phyloP scores from a whole-genome alignment of 1,284 basidiomycete species.

The Pseudozyma hubeiensis region DNA sequence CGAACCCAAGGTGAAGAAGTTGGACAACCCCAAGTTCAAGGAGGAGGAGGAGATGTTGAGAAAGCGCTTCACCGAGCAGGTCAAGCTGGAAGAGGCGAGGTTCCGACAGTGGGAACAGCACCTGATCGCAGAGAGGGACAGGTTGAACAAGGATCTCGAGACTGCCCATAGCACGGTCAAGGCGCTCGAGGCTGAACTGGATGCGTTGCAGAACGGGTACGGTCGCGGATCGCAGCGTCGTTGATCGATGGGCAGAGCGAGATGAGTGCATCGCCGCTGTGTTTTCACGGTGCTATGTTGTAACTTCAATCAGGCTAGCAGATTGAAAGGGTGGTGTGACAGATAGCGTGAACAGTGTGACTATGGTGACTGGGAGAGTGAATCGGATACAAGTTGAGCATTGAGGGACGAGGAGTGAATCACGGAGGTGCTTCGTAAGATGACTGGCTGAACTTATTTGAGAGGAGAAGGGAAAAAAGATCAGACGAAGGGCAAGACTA shows the following conservation, averaged over 20 bases:
- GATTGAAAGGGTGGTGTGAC: background rate
- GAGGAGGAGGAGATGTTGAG: conserved; percentile 96
- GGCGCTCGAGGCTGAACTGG: conserved; percentile 64
- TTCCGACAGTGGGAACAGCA: conserved; percentile 99
- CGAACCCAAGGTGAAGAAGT: conserved; percentile 97
- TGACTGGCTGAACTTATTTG: too few relatives aligned
- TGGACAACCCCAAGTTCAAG: conserved; percentile 99
- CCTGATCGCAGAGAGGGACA: conserved; percentile 72
- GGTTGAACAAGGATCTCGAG: conserved; percentile 68
- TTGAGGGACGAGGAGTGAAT: too few relatives aligned
- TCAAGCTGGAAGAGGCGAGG: conserved; percentile 96
- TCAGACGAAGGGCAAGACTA: too few relatives aligned
- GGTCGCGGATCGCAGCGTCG: conserved; percentile 54
- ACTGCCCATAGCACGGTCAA: conserved; percentile 66
- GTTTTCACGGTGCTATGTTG: background rate
- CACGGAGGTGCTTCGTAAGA: too few relatives aligned
- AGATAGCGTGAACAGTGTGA: too few relatives aligned
- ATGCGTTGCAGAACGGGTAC: conserved; percentile 56
- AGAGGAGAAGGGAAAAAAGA: too few relatives aligned
- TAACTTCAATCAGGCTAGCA: conserved; percentile 7
- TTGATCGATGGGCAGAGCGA: conserved; percentile 11
- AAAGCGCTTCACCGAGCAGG: conserved; percentile 99
- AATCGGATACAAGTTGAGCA: too few relatives aligned
- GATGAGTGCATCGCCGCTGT: too few relatives aligned
- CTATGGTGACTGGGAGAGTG: too few relatives aligned